Base-by-base conservation (phyloP, 192 early-diverging fungal genomes). In the Dissophora ornata region DNA sequence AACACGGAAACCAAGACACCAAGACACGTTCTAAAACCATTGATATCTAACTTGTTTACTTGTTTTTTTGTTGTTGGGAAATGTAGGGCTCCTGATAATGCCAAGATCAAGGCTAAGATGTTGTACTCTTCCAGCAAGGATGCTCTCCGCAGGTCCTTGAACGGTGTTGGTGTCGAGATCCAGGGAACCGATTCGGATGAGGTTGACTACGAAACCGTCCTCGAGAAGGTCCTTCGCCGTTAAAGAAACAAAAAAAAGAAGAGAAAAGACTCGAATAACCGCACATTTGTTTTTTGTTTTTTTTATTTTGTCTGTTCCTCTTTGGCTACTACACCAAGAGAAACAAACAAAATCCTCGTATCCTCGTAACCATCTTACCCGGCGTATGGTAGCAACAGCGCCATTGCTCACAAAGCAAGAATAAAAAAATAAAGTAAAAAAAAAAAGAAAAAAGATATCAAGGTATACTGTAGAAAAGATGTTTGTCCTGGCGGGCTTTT, bases 101-200 rank as follows among this genome's bases (percentile, higher is more conserved):
- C 94, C 26, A 89, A 84, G 67, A 81, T 96, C 61, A 89, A 86
- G 75, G 56, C 82, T 73, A 96, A 96, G 88, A 98, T 98, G 96
- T 47, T 96, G 68, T 97, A 96, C 83, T 88, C 96, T 25, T 87
- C 92, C 32, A 89, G 85, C 82, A 97, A 94, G 82, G 89, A 91
- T 42, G 90, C 86, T 49, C 71, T 98, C 40, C 87, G 90, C 71
- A 88, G 83, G 73, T 79, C 81, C 61, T 86, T 96, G 25, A 84
- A 87, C 34, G 95, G 94, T 47, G 62, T 96, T 58, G 86, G 79
- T 54, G 71, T 80, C 38, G 92, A 94, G 57, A 75, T 97, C 61
- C 96, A 98, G 84, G 92, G 89, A 65, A 98, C 95, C 57, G 96
- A 96, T 61, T 34, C 65, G 29, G 85, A 87, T 34, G 94, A 95